Evolutionary conservation across 2,329 filamentous ascomycete species (phyloP).

Genomic region (Hypoxylon sp.): DNA sequence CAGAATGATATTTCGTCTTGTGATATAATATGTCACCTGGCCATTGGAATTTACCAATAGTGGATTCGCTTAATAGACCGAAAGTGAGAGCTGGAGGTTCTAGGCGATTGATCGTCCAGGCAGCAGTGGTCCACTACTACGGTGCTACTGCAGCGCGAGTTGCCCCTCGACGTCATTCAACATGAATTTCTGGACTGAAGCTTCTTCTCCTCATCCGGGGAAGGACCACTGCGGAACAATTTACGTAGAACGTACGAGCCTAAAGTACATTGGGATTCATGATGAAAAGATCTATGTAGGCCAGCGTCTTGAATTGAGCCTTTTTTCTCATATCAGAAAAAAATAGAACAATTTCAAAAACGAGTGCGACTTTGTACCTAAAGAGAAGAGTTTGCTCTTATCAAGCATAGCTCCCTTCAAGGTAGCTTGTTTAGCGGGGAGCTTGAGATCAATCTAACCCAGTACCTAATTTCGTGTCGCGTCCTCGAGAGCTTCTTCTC

Average conservation of each 20-base stretch:
- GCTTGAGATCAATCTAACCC: constrained; percentile 30
- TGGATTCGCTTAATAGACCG: background rate
- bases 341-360: constrained; percentile 9
- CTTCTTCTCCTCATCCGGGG: constrained; percentile 37
- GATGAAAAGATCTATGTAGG: constrained; percentile 1
- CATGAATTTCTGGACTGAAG: constrained; percentile 33
- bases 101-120: constrained; percentile 35
- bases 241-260: constrained; percentile 19
- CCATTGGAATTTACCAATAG: background rate
- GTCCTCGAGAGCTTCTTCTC: constrained; percentile 20
- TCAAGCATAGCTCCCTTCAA: constrained; percentile 31
- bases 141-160: constrained; percentile 34
- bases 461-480: constrained; percentile 20
- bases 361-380: constrained; percentile 1
- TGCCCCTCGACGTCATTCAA: constrained; percentile 52
- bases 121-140: constrained; percentile 30
- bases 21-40: constrained; percentile 7
- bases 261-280: background rate
- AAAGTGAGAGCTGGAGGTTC: constrained; percentile 27
- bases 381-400: constrained; percentile 23
- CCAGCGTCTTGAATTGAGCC: constrained; percentile 14
- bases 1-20: background rate
- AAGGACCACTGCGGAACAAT: constrained; percentile 29
- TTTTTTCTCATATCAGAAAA: constrained; percentile 5
- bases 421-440: constrained; percentile 44